Evolutionary conservation across 2,329 filamentous ascomycete genomes (phyloP).

Genomic region (Colletotrichum higginsianum): DNA sequence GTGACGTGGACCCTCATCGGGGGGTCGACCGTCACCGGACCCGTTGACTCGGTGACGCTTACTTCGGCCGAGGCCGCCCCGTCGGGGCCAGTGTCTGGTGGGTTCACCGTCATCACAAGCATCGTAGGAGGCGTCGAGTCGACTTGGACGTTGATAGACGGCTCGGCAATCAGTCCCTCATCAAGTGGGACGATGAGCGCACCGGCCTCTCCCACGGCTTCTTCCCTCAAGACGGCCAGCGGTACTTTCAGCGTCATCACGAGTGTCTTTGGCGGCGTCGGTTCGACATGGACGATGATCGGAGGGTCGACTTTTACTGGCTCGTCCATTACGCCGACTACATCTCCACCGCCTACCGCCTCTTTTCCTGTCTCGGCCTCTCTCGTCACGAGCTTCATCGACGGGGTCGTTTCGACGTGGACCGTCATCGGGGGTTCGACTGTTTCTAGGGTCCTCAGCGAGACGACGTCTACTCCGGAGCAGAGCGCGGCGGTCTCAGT

Average conservation of each 20-base stretch:
- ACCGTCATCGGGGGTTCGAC: not conserved
- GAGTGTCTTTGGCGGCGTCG: not conserved
- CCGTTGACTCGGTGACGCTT: not conserved
- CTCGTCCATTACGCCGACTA: not conserved
- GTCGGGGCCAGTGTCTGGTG: not conserved
- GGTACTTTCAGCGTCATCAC: not conserved
- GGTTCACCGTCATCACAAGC: slow-evolving; percentile 20
- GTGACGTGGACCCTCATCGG: slow-evolving; percentile 3
- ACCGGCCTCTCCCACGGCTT: not conserved
- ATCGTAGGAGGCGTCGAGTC: not conserved
- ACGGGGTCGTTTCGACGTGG: not conserved
- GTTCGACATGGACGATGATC: not conserved
- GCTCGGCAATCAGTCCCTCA: not conserved
- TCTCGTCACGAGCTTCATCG: slow-evolving; percentile 1
- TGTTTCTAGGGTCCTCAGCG: not conserved
- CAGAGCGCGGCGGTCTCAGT: not conserved
- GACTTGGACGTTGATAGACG: slow-evolving; percentile 1
- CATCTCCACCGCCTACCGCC: not conserved
- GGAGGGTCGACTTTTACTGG: not conserved
- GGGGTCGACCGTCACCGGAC: not conserved
- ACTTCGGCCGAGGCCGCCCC: not conserved
- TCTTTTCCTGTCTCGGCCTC: not conserved
- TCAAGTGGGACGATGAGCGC: not conserved
- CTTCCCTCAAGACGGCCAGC: not conserved
- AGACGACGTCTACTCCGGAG: not conserved